Conservation (phyloP, 1,284 basidiomycete species). For the Anthracocystis walkeri region DNA sequence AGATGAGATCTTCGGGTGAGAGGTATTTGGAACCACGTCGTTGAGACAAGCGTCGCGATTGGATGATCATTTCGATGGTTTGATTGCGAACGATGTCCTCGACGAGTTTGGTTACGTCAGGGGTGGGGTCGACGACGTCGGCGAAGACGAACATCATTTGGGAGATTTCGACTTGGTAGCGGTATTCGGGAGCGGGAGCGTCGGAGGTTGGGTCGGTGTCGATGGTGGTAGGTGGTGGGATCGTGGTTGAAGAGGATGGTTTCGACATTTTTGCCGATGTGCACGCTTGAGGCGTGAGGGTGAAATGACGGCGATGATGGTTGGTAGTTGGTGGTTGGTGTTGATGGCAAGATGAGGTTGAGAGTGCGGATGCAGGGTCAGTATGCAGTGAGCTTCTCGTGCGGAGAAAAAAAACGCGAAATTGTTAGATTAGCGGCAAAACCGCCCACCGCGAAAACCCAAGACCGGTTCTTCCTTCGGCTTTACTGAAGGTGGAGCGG, state of each 20-base stretch:
- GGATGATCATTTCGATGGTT: slow-evolving; percentile 90
- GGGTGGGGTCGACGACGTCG: slow-evolving; percentile 88
- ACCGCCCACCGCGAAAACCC: no score
- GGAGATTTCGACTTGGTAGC: slow-evolving; percentile 76
- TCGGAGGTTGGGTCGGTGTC: slow-evolving; percentile 18
- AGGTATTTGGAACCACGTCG: slow-evolving; percentile 86
- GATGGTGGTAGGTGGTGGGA: slow-evolving; percentile 15
- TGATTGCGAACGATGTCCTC: slow-evolving; percentile 96
- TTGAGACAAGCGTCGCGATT: slow-evolving; percentile 85
- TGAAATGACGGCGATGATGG: neutral
- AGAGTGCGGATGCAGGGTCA: no score
- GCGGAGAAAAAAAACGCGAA: neutral
- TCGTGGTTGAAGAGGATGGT: slow-evolving; percentile 4
- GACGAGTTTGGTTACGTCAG: slow-evolving; percentile 88
- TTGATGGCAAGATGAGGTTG: neutral
- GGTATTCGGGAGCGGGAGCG: slow-evolving; percentile 47
- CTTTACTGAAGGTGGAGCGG: slow-evolving; percentile 6
- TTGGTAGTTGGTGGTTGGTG: no score
- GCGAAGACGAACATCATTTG: slow-evolving; percentile 98
- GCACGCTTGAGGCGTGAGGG: neutral
- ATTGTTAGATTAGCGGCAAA: neutral
- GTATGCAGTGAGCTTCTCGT: no score
- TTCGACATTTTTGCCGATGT: slow-evolving; percentile 33
- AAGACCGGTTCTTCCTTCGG: no score
- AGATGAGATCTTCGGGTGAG: slow-evolving; percentile 93